Base-by-base conservation (phyloP, 176 grass and related monocot genomes). In the Panicum miliaceum region DNA sequence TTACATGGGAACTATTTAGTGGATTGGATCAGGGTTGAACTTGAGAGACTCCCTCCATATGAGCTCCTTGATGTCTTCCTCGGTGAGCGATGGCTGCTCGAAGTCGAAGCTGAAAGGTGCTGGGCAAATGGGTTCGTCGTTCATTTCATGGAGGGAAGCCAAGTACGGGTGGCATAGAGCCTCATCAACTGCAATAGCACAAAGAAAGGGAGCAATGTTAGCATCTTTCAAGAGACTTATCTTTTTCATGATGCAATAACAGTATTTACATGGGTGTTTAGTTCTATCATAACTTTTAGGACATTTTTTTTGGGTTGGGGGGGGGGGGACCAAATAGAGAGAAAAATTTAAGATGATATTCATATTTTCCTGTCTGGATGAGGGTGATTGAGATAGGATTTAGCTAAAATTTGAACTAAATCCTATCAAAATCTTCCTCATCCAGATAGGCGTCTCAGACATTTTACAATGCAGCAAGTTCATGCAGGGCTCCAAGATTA, bases 31-130 rank as follows among this genome's bases (percentile, higher is more conserved):
- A 59, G 96, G 93, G 60, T 98, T 95, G 77, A 98, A 98, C 78
- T 98, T 98, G 60, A 98, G 64, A 53, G 96, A 84, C 66, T 98
- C 96, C 86, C 83, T 95, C 92, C 93, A 98, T 80, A 98, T 93
- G 65, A 98, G 77, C 59, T 98, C 96, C 86, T 98, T 98, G 73
- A 98, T 95, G 71, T 95, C 91, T 89, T 98, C 93, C 77, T 98
- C 96, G 0, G 93, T 98, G 76, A 93, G 91, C 5, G 96, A 95
- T 68, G 93, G 96, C 64, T 93, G 96, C 83, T 98, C 96, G 19
- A 98, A 98, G 72, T 98, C 93, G 37, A 98, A 93, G 82, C 87
- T 95, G 87, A 98, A 98, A 51, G 96, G 93, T 34, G 87, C 89
- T 14, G 93, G 76, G 72, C 93, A 98, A 38, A 90, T 83, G 1